A percentile compares a stretch with the other conserved stretches of the same genome.
These are phyloP conservation scores for Aureobasidium sp. DNA, from an alignment of 2,329 filamentous ascomycete genomes.

Conservation along the genomic window DNA sequence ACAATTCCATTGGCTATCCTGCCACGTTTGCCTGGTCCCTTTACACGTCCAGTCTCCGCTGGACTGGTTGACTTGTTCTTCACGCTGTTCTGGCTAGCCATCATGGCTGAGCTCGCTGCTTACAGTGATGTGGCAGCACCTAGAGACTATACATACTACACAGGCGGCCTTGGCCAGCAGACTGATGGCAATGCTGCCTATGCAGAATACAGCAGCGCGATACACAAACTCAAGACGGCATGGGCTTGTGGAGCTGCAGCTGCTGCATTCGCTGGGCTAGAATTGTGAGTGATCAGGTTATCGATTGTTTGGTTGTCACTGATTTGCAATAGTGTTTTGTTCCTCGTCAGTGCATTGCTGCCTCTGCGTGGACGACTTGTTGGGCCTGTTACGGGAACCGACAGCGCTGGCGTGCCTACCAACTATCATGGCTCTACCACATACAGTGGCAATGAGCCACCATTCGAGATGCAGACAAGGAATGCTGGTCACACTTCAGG, in stretches of 20 bases:
- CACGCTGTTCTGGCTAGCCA: constrained; percentile 9
- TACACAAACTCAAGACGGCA: neutral
- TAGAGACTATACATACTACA: neutral
- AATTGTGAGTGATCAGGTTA: neutral
- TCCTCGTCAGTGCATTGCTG: constrained; percentile 6
- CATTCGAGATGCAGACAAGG: constrained; percentile 2
- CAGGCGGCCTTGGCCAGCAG: neutral
- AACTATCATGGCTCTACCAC: neutral
- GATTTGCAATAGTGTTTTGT: neutral
- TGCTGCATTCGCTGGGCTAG: constrained; percentile 8
- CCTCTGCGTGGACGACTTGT: neutral
- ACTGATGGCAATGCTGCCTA: neutral
- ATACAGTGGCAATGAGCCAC: neutral
- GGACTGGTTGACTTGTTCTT: neutral
- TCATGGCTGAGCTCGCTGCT: constrained; percentile 8
- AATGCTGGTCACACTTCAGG: neutral
- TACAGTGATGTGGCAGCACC: neutral
- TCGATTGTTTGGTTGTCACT: neutral
- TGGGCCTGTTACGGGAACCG: neutral
- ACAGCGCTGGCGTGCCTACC: neutral
- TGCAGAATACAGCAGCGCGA: neutral
- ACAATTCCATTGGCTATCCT: neutral
- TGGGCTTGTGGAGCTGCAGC: constrained; percentile 14
- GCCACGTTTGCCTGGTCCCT: neutral
- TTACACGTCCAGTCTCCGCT: neutral